phyloP scores from a whole-genome alignment of 2,329 filamentous ascomycete species.

The Fusarium mundagurra region DNA sequence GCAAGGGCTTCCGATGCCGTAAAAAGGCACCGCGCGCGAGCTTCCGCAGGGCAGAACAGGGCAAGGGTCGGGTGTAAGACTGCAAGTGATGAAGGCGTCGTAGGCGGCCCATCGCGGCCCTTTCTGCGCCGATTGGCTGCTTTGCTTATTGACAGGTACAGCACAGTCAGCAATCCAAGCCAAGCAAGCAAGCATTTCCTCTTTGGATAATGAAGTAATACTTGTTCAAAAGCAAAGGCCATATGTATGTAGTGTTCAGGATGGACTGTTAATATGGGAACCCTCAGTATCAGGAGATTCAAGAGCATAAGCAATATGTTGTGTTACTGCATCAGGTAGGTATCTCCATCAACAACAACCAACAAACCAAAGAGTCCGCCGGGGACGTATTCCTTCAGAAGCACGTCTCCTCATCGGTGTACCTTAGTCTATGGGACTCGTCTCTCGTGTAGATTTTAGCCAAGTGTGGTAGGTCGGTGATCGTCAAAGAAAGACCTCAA shows the following conservation, averaged over 20 bases:
- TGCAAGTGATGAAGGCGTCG: background rate
- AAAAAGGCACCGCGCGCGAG: conserved; percentile 22
- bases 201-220: background rate
- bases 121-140: conserved; percentile 20
- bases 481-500: conserved; percentile 12
- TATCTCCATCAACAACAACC: background rate
- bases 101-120: background rate
- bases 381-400: conserved; percentile 10
- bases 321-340: background rate
- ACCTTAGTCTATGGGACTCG: background rate
- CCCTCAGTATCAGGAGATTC: background rate
- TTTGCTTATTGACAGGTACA: conserved; percentile 1
- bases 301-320: background rate
- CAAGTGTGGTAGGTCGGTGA: conserved; percentile 10
- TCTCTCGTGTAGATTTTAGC: conserved; percentile 5
- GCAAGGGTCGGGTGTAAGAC: conserved; percentile 16
- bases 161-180: background rate
- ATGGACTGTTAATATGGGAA: background rate
- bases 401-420: conserved; percentile 6
- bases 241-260: background rate
- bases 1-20: conserved; percentile 31
- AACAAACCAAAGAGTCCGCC: background rate
- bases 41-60: conserved; percentile 1
- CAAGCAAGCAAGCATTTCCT: conserved; percentile 5
- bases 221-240: background rate